Evolutionary conservation across 1,284 basidiomycete species (phyloP), one percentile per base, ranked within the genome.

Genomic region (Caloboletus firmus): DNA sequence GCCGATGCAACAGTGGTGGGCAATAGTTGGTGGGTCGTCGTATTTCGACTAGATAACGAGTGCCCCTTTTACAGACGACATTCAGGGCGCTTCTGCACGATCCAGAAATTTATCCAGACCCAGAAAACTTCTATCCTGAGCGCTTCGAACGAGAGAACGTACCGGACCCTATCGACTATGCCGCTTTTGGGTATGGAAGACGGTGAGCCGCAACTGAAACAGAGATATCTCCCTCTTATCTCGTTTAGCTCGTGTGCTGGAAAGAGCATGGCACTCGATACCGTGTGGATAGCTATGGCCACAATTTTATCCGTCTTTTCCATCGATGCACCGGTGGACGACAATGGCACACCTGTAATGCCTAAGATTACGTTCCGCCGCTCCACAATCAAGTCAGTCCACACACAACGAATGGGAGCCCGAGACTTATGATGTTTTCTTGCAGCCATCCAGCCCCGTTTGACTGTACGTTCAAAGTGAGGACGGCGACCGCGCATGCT

Each of bases 331-430:
- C 51, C 39, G 8, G 49, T 31, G 49, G 49, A 52, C 31, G 30
- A 36, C 8, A 9, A 36, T n/a, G 49, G 49, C 18, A 26, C 20
- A 2, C 18, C 49, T n/a, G 32, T 52, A 39, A 52, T 52, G 51
- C 51, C 51, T 7, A 5, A 52, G 31, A 42, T 52, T 12, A 52
- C 26, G 11, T 52, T 52, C 39, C 49, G 39, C 12, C 39, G 51
- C 8, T 52, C 51, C 2, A 52, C 51, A 17, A 52, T 52, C 49
- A 52, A 52, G 51, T 52, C 11, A 24, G 51, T 52, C 8, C n/a
- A 28, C 26, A 18, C 20, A 20, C 37, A 20, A 26, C 8, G 5
- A 15, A 47, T 11, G 3, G 15, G 39, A 11, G 13, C 20, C 18
- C 6, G 15, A 34, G 11, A 13, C 24, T 52, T 31, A 51, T 11